Evolutionary conservation across 208 protist genomes (phyloP).

Genomic region (Crithidia expoeki): DNA sequence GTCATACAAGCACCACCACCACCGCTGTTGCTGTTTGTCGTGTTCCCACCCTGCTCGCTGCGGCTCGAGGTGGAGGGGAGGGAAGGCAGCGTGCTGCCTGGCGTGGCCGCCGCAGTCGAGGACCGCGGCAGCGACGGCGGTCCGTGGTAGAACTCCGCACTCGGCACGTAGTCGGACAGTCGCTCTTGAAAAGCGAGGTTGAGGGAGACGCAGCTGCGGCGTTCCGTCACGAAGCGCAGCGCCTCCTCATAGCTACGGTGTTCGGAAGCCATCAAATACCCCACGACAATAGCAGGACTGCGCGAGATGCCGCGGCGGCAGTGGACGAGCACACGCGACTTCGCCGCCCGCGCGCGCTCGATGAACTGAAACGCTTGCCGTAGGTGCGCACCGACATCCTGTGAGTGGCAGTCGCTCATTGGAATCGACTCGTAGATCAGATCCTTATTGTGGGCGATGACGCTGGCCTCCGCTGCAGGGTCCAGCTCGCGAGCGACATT

Average conservation of each 20-base stretch:
- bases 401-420: conserved; percentile 71
- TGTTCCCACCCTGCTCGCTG: conserved; percentile 1
- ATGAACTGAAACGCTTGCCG: conserved; percentile 77
- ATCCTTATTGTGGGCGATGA: conserved; percentile 28
- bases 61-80: not conserved
- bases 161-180: conserved; percentile 45
- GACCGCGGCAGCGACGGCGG: not conserved
- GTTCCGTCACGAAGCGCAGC: conserved; percentile 46
- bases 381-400: conserved; percentile 60
- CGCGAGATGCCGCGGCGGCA: conserved; percentile 84
- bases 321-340: conserved; percentile 75
- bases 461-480: conserved; percentile 27
- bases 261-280: conserved; percentile 82
- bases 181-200: conserved; percentile 83
- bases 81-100: conserved; percentile 6
- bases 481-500: conserved; percentile 81
- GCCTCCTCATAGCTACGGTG: conserved; percentile 58
- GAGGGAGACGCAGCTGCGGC: conserved; percentile 70
- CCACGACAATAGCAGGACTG: conserved; percentile 75
- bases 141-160: conserved; percentile 27
- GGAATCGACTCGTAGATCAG: conserved; percentile 62
- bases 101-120: not conserved
- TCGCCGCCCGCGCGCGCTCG: conserved; percentile 42
- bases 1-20: not conserved
- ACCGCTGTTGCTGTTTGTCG: not conserved